These are phyloP conservation scores for Diaporthe sp. DNA, from an alignment of 2,329 filamentous ascomycete species.

Conservation along the genomic window DNA sequence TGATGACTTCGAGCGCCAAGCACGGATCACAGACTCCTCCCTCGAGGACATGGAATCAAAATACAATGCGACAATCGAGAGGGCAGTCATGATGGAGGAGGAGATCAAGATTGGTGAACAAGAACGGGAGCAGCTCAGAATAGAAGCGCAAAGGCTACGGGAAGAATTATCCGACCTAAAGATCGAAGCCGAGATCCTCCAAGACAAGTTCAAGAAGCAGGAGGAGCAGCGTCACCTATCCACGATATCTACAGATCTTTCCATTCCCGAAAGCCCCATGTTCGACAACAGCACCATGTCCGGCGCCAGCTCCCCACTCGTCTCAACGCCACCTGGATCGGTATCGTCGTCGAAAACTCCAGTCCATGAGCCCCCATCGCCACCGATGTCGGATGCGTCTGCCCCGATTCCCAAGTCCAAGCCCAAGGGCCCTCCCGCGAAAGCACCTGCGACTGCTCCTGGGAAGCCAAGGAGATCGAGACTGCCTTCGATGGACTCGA, in stretches of 20 bases:
- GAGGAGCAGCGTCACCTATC: constrained; percentile 68
- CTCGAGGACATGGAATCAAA: constrained; percentile 98
- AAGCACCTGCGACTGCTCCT: constrained; percentile 55
- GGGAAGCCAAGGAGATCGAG: constrained; percentile 61
- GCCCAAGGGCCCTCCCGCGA: constrained; percentile 56
- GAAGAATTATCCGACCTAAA: constrained; percentile 94
- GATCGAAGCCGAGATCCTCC: constrained; percentile 93
- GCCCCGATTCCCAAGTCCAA: constrained; percentile 66
- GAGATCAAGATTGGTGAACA: constrained; percentile 93
- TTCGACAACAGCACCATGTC: constrained; percentile 85
- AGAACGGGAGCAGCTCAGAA: constrained; percentile 89
- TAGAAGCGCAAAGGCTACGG: constrained; percentile 89
- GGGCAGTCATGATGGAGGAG: constrained; percentile 93
- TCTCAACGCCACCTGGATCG: constrained; percentile 82
- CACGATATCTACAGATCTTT: constrained; percentile 72
- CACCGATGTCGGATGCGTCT: constrained; percentile 91
- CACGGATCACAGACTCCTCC: constrained; percentile 94
- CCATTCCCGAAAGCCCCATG: constrained; percentile 75
- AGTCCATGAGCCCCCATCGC: constrained; percentile 88
- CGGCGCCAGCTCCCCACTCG: constrained; percentile 91
- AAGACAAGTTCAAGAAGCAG: constrained; percentile 89
- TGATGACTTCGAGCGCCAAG: constrained; percentile 97
- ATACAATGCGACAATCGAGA: constrained; percentile 94
- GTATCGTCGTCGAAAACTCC: constrained; percentile 65
- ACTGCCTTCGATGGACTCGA: constrained; percentile 68